Conservation (phyloP, 192 early-diverging fungal genomes). For the Jimgerdemannia flammicorona region DNA sequence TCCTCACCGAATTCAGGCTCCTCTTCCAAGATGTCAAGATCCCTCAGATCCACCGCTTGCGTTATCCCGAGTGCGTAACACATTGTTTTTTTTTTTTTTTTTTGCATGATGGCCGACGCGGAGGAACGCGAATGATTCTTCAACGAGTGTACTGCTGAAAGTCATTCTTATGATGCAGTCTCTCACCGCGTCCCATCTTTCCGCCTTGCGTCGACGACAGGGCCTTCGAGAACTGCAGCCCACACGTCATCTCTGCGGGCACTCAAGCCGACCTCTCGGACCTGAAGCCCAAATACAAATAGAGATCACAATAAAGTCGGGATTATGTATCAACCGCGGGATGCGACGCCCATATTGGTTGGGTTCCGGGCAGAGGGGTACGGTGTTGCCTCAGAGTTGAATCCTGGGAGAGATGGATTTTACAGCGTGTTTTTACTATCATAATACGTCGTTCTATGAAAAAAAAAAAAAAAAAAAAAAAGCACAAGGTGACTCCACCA, state of each 20-base stretch:
- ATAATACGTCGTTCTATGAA: too few relatives aligned
- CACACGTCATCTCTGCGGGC: conserved; percentile 19
- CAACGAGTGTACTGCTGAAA: too few relatives aligned
- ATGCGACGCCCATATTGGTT: too few relatives aligned
- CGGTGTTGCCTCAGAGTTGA: too few relatives aligned
- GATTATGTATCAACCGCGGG: too few relatives aligned
- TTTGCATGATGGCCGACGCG: neutral
- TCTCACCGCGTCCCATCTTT: neutral
- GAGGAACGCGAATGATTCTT: too few relatives aligned
- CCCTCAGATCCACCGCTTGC: conserved; percentile 24
- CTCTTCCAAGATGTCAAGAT: conserved; percentile 26
- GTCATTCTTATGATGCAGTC: neutral
- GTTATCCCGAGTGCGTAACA: conserved; percentile 29
- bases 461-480: too few relatives aligned
- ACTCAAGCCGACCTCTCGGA: conserved; percentile 19
- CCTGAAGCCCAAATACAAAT: conserved; percentile 14
- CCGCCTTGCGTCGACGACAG: neutral
- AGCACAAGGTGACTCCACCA: too few relatives aligned
- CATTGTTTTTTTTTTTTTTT: neutral
- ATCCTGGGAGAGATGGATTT: too few relatives aligned
- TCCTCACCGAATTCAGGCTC: conserved; percentile 7
- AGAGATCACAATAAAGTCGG: too few relatives aligned
- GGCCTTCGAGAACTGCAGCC: conserved; percentile 26
- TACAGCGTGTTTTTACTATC: too few relatives aligned
- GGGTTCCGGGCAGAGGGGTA: too few relatives aligned